Percentiles rank a stretch among this genome's conserved stretches.
Evolutionary conservation across 495 filamentous ascomycete species (phyloP).

Genomic region (Penicillium canariense): DNA sequence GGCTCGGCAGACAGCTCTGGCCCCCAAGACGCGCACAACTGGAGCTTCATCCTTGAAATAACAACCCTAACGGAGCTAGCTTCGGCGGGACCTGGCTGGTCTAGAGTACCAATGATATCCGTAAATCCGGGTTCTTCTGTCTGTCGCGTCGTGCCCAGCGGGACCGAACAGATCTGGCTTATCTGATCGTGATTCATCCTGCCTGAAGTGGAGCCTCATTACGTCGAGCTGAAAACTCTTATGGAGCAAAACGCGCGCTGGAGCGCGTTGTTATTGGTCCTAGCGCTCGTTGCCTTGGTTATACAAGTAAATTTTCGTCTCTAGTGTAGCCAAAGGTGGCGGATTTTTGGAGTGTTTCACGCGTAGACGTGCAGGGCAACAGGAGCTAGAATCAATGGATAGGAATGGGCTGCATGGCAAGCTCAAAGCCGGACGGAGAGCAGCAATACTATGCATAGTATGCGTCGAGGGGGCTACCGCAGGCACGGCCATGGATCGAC

Average conservation of each 20-base stretch:
- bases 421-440: background rate
- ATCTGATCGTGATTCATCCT: slow-evolving; percentile 29
- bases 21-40: background rate
- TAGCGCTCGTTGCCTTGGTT: background rate
- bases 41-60: background rate
- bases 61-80: background rate
- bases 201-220: slow-evolving; percentile 16
- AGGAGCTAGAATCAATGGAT: background rate
- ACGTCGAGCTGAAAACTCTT: slow-evolving; percentile 23
- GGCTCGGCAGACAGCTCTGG: background rate
- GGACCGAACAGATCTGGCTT: slow-evolving; percentile 18
- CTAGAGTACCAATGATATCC: slow-evolving; percentile 24
- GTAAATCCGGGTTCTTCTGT: slow-evolving; percentile 26
- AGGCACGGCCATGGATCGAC: slow-evolving; percentile 28
- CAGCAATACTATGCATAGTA: background rate
- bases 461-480: slow-evolving; percentile 20
- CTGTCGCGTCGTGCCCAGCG: slow-evolving; percentile 24
- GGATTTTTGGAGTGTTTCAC: background rate
- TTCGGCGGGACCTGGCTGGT: background rate
- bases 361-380: background rate
- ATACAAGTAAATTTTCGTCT: background rate
- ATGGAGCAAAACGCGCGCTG: slow-evolving; percentile 9
- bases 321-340: background rate
- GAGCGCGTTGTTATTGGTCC: slow-evolving; percentile 15
- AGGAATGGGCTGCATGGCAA: background rate